Base-by-base conservation (phyloP, 495 filamentous ascomycete genomes). In the Penicillium goetzii region DNA sequence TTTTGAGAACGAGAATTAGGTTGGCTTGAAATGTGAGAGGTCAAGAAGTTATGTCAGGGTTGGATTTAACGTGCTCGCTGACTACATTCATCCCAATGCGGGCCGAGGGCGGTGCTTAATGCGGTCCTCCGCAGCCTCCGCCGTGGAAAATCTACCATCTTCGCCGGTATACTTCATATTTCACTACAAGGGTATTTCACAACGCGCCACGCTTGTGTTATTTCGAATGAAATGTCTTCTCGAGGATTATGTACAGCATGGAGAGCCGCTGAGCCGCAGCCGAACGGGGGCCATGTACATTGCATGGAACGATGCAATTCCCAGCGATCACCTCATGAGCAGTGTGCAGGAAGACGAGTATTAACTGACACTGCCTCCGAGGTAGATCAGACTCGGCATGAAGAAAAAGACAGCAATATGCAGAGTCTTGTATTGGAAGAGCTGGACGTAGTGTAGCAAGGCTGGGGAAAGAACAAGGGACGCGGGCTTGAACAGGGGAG, bases 171-270 rank as follows among this genome's bases (percentile, higher is more conserved):
- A n/a, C 41, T 12, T 11, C 6, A 45, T 40, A 45, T 45, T 21
- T 45, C 41, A 23, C 28, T 53, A 53, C 51, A 33, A 17, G 3
- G 34, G 28, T 33, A 38, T 21, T 38, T 45, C 40, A 59, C 15
- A 62, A 55, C 50, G n/a, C 26, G 54, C 59, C 56, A 54, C 54
- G 59, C 60, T 65, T 59, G 36, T 61, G 59, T 60, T 50, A 61
- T 60, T 72, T 60, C 34, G 49, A 50, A 59, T 63, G 56, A 64
- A 60, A 59, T 41, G 32, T 59, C 47, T 67, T 60, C 60, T 60
- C 59, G 30, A 58, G 64, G 69, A 62, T 65, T 77, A 77, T 78
- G 62, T 77, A 80, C 73, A 77, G 70, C 69, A 70, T 66, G 61
- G 63, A 70, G 65, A 64, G 69, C 71, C 66, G 64, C 58, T 68